A percentile compares a stretch with the other conserved stretches of the same genome.
phyloP scores from a whole-genome alignment of 768 basidiomycete species.

The Podaxis sp. region DNA sequence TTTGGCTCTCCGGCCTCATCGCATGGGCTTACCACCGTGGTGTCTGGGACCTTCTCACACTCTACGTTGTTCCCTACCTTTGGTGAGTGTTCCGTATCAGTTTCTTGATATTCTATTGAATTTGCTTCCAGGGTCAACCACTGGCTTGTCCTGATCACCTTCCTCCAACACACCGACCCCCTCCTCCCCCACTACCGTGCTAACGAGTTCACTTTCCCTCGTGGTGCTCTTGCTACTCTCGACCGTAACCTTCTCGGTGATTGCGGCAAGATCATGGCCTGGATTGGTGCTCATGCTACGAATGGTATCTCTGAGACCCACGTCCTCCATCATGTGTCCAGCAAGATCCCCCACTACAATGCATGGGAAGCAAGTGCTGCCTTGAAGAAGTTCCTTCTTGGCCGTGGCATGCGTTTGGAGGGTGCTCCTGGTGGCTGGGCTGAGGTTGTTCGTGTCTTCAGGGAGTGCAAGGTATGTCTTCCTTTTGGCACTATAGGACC shows the following conservation, averaged over 20 bases:
- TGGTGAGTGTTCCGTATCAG: constrained; percentile 44
- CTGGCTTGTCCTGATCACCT: constrained; percentile 96
- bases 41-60: constrained; percentile 68
- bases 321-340: constrained; percentile 86
- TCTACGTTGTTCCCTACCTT: constrained; percentile 89
- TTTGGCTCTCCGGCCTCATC: constrained; percentile 67
- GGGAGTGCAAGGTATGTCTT: constrained; percentile 65
- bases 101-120: not conserved
- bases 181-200: constrained; percentile 92
- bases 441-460: constrained; percentile 76
- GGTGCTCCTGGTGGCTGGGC: constrained; percentile 79
- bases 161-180: constrained; percentile 98
- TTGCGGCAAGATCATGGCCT: constrained; percentile 75
- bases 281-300: constrained; percentile 82
- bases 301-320: constrained; percentile 96
- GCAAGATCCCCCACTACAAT: constrained; percentile 96
- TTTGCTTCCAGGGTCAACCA: constrained; percentile 68
- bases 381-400: constrained; percentile 73
- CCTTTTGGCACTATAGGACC: not conserved
- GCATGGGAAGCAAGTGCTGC: constrained; percentile 93
- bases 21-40: constrained; percentile 60
- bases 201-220: constrained; percentile 86
- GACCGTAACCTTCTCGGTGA: constrained; percentile 83
- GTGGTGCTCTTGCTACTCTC: constrained; percentile 90
- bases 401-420: constrained; percentile 60